Evolutionary conservation across 2,329 filamentous ascomycete species (phyloP), one percentile per base, ranked within the genome.

Genomic region (Trichophaea hybrida): DNA sequence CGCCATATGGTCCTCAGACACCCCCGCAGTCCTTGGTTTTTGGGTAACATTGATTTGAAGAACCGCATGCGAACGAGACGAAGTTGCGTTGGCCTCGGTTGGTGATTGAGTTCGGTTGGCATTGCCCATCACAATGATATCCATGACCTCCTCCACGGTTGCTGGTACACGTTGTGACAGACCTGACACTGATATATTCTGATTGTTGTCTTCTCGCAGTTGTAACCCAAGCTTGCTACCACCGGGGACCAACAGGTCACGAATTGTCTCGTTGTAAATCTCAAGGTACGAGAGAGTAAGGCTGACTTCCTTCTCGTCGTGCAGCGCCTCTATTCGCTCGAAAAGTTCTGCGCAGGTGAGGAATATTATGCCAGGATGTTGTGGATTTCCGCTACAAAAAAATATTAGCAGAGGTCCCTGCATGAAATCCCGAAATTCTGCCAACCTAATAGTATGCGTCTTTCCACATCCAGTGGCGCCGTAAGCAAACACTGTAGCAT

Each of bases 191-290:
- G 88, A 93, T 6, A 98, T 93, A 8, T 87, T 82, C 71, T 95
- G 88, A 69, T 97, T 90, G 60, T 86, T 85, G 75, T 98, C 93
- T 73, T 98, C 93, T 52, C 93, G 85, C 44, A 98, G 78, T 84
- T 93, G 95, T 65, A 98, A 74, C 2, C 88, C 86, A 66, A 83
- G 80, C 74, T 90, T 93, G 73, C 83, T 86, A 40, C 84, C 86
- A 31, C 85, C 85, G 0, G 88, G 85, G n/a, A 93, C 85, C 48
- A 98, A 77, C 69, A 98, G 75, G 74, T 98, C 93, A 56, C 93
- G 87, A 69, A 98, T 98, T 0, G 90, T 96, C 75, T 98, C 93
- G 71, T 98, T 98, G 78, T 98, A 98, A 65, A 98, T 98, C 71
- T 98, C 93, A 40, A 98, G 79, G 69, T 97, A 98, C 0, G 90